Evolutionary conservation across 2,329 filamentous ascomycete species (phyloP).

Genomic region (Gnomoniopsis smithogilvyi): DNA sequence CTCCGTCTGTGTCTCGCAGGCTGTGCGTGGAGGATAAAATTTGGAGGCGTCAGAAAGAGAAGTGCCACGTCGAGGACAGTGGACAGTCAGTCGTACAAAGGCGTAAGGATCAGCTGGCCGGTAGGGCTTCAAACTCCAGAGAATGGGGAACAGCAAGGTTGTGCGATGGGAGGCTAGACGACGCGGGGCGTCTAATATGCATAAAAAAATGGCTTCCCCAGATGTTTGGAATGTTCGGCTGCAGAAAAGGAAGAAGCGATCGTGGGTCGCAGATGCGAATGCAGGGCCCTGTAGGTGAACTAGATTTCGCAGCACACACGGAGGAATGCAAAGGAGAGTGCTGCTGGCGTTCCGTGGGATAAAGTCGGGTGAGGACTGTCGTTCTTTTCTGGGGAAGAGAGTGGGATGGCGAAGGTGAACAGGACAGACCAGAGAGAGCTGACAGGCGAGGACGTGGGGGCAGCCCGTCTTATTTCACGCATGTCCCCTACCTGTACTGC

Average conservation of each 20-base stretch:
- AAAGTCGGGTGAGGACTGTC: background rate
- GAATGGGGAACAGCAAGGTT: background rate
- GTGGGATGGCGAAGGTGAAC: slow-evolving; percentile 18
- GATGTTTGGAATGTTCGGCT: slow-evolving; percentile 9
- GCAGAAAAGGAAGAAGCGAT: slow-evolving; percentile 7
- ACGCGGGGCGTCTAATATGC: background rate
- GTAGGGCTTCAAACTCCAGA: background rate
- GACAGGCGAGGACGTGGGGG: slow-evolving; percentile 16
- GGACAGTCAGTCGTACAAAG: too few species aligned
- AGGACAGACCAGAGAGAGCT: background rate
- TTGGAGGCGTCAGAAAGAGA: too few species aligned
- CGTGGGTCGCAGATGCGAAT: slow-evolving; percentile 1
- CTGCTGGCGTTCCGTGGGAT: slow-evolving; percentile 1
- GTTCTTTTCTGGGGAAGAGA: slow-evolving; percentile 10
- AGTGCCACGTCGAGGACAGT: too few species aligned
- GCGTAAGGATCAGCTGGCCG: too few species aligned
- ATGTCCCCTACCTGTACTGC: background rate
- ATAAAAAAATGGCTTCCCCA: slow-evolving; percentile 3
- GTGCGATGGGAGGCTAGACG: background rate
- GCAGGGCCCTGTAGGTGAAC: slow-evolving; percentile 4
- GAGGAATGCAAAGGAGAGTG: background rate
- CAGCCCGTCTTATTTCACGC: slow-evolving; percentile 7
- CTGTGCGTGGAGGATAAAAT: too few species aligned
- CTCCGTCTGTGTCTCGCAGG: too few species aligned
- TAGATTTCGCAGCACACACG: slow-evolving; percentile 7